Evolutionary conservation across 2,329 filamentous ascomycete species (phyloP).

Genomic region (Scedosporium minutisporum): DNA sequence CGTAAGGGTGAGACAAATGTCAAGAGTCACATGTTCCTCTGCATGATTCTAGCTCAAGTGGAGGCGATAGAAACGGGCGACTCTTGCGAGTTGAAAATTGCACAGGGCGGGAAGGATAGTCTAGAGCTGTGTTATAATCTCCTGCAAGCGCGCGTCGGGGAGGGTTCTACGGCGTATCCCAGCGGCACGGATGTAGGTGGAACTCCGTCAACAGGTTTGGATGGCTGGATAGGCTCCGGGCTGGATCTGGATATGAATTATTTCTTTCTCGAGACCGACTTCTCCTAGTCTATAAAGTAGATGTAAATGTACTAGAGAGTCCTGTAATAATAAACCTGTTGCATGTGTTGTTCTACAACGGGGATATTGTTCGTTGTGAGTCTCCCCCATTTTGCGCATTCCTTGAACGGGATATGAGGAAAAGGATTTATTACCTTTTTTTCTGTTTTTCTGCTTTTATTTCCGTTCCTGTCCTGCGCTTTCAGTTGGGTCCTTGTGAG

Average conservation of each 20-base stretch:
- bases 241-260: not conserved
- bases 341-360: too few relatives aligned
- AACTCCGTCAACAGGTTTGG: not conserved
- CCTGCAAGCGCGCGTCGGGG: slow-evolving; percentile 10
- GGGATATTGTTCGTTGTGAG: too few relatives aligned
- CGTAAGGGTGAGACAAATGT: slow-evolving; percentile 32
- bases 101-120: slow-evolving; percentile 21
- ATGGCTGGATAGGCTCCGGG: not conserved
- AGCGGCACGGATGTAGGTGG: not conserved
- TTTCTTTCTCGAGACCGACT: not conserved
- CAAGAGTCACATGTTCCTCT: slow-evolving; percentile 30
- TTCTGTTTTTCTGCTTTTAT: too few relatives aligned
- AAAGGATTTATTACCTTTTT: too few relatives aligned
- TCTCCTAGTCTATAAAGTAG: not conserved
- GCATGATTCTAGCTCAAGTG: slow-evolving; percentile 28
- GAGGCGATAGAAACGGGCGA: slow-evolving; percentile 21
- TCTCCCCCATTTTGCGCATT: too few relatives aligned
- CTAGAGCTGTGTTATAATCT: slow-evolving; percentile 21
- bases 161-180: not conserved
- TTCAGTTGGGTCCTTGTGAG: too few relatives aligned
- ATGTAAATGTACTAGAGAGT: too few relatives aligned
- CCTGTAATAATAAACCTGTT: too few relatives aligned
- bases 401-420: too few relatives aligned
- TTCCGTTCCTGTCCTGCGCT: too few relatives aligned
- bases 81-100: slow-evolving; percentile 17